Base-by-base conservation (phyloP, 1,284 basidiomycete genomes). In the Irpex sp. region DNA sequence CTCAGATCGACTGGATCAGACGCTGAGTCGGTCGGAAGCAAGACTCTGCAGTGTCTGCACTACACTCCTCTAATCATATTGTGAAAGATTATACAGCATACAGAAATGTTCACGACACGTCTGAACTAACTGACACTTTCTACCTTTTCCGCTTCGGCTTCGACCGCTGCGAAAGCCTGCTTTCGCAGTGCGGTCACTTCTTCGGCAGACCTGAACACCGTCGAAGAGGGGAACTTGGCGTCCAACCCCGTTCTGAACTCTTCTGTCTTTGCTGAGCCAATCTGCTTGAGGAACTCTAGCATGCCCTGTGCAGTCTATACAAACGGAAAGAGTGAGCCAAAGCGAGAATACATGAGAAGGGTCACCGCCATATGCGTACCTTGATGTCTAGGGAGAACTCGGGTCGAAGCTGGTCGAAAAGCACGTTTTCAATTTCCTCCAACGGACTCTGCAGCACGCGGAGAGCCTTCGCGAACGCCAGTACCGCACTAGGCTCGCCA, bases 401-500 rank as follows among this genome's bases (percentile, higher is more conserved):
- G 3, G 79, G 77, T 11, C 73, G 76, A 8, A 89, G 71, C 2
- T 81, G 71, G 21, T 78, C 78, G 70, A 92, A 88, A 38, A 89
- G 61, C 2, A 85, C 73, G 8, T 80, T 79, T 66, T 90, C 91
- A 2, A 90, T 79, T 65, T 90, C 87, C 31, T 82, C 81, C 40
- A 73, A 67, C 3, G 85, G 79, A 0, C 81, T 76, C 1, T 79
- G 78, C 36, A 92, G 73, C 5, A 74, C 68, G 2, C 72, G 75
- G 40, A 81, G 76, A 1, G 79, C 87, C 71, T 82, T 80, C 2
- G 91, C 91, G 47, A 81, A 80, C 1, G 84, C 87, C 13, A 96
- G 76, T 48, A 91, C 77, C 0, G 85, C 85, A 2, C 70, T 68
- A 0, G 84, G 78, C 34, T 81, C 81, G 1, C 75, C 70, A 0